Conservation (phyloP, 1,139 yeast species). For the Geotrichum aggregatum region DNA sequence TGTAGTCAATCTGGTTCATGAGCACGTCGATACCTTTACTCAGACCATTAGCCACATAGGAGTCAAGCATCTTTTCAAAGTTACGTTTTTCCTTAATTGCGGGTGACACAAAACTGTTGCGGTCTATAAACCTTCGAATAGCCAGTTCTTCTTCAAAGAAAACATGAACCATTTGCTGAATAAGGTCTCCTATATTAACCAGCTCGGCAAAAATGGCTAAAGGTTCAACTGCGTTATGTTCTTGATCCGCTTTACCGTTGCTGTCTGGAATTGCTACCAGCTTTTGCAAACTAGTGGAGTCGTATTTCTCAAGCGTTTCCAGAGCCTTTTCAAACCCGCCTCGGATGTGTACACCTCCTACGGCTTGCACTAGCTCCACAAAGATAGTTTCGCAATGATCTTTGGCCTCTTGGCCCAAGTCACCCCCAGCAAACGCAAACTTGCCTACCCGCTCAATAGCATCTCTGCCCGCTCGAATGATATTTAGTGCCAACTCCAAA, state of each 20-base stretch:
- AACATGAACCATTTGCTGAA: constrained; percentile 87
- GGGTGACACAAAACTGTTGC: constrained; percentile 75
- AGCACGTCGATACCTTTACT: constrained; percentile 86
- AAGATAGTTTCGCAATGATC: constrained; percentile 55
- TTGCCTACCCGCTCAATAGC: constrained; percentile 39
- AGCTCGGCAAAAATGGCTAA: constrained; percentile 81
- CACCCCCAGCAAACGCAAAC: constrained; percentile 35
- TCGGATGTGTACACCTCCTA: constrained; percentile 70
- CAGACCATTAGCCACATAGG: constrained; percentile 85
- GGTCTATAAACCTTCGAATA: constrained; percentile 55
- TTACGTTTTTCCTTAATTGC: constrained; percentile 75
- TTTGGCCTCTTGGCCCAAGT: constrained; percentile 35
- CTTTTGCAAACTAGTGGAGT: constrained; percentile 49
- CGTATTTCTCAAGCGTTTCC: constrained; percentile 61
- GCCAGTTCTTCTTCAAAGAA: constrained; percentile 85
- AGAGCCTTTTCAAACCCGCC: constrained; percentile 84
- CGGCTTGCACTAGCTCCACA: constrained; percentile 55
- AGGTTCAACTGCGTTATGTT: constrained; percentile 57
- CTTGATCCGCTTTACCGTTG: constrained; percentile 24
- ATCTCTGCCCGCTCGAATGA: constrained; percentile 40
- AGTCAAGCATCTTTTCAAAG: constrained; percentile 78
- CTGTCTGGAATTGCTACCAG: constrained; percentile 23
- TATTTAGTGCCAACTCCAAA: constrained; percentile 42
- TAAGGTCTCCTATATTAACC: constrained; percentile 87
- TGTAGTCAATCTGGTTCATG: constrained; percentile 65